Conservation (phyloP, 2,329 filamentous ascomycete species). For the Stenocarpella maydis region DNA sequence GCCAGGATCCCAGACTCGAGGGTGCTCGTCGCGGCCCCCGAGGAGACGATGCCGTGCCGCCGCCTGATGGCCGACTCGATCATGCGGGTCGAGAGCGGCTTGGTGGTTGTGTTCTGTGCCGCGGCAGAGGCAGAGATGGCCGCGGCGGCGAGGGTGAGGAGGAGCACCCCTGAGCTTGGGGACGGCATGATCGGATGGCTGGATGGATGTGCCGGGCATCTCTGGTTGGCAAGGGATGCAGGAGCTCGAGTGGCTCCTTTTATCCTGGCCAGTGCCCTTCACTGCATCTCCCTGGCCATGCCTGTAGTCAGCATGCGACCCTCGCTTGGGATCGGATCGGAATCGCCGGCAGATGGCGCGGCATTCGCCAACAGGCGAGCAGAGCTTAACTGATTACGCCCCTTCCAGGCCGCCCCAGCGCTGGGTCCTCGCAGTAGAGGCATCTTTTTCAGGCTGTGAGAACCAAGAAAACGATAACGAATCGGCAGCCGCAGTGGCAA, state of each 20-base stretch:
- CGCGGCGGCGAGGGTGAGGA: neutral
- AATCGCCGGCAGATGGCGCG: neutral
- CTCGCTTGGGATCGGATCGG: no score
- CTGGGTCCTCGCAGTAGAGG: no score
- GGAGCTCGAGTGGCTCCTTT: neutral
- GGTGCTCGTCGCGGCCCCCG: slow-evolving; percentile 28
- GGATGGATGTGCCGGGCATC: neutral
- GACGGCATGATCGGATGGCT: slow-evolving; percentile 5
- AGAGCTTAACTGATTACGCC: neutral
- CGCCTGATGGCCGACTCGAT: slow-evolving; percentile 32
- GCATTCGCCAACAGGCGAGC: no score
- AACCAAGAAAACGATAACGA: neutral
- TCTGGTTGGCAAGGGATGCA: neutral
- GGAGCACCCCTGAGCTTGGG: neutral
- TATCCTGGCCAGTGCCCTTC: neutral
- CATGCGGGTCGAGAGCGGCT: slow-evolving; percentile 32
- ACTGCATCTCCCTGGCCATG: no score
- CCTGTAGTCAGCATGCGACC: no score
- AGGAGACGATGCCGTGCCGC: slow-evolving; percentile 31
- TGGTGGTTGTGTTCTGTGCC: neutral
- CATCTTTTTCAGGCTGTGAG: neutral
- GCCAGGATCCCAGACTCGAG: slow-evolving; percentile 32
- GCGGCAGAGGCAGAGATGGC: no score
- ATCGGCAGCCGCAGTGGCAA: neutral
- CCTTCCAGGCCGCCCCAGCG: no score